Conservation (phyloP, 2,329 filamentous ascomycete species). For the Trichoderma sp. region DNA sequence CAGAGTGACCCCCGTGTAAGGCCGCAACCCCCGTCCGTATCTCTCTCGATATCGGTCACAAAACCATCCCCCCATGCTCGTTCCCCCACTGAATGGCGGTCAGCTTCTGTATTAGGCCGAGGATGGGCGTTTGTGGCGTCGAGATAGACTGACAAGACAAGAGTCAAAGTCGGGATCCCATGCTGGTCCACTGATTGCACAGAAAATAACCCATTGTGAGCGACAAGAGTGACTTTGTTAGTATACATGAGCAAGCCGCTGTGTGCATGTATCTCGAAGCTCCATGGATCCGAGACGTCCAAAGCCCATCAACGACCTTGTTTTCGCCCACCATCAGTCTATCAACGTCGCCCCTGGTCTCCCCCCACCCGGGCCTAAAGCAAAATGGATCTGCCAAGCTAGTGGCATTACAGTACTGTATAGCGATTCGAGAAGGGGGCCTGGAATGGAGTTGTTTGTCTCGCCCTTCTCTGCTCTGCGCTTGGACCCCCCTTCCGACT, state of each 20-base stretch:
- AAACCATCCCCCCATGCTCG: neutral
- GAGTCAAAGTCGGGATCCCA: neutral
- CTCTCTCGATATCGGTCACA: neutral
- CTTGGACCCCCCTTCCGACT: neutral
- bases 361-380: neutral
- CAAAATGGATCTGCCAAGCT: neutral
- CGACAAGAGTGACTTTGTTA: neutral
- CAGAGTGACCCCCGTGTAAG: constrained; percentile 1
- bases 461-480: neutral
- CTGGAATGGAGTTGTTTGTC: neutral
- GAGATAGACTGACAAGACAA: neutral
- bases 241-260: neutral
- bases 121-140: neutral
- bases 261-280: neutral
- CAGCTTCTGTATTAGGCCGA: constrained; percentile 15
- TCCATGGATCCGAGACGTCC: neutral
- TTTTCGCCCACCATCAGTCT: neutral
- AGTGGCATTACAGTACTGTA: too few species aligned
- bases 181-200: constrained; percentile 1
- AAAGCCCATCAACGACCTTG: neutral
- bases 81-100: constrained; percentile 13
- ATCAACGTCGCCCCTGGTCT: neutral
- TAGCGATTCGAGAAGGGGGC: neutral
- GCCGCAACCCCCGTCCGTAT: neutral
- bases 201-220: neutral